Conservation (phyloP, 2,329 filamentous ascomycete species). For the Pseudomassariella vexata region DNA sequence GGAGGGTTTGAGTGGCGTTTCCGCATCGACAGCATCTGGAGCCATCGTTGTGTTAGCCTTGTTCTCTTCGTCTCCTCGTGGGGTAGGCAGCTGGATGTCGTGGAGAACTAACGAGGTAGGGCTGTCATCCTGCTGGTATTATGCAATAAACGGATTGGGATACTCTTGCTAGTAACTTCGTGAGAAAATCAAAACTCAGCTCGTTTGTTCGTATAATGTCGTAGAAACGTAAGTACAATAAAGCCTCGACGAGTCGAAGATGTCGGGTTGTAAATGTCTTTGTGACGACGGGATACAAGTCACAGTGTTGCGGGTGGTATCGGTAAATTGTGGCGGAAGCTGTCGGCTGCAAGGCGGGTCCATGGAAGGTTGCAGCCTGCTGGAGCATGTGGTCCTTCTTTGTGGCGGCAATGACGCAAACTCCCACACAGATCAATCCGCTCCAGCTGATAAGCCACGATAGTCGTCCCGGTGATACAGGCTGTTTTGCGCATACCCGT, state of each 20-base stretch:
- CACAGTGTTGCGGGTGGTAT: slow-evolving; percentile 3
- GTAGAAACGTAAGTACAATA: too few species aligned
- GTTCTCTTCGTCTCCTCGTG: background rate
- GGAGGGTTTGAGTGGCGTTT: slow-evolving; percentile 88
- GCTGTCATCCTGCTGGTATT: slow-evolving; percentile 18
- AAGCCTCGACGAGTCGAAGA: too few species aligned
- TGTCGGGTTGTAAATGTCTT: too few species aligned
- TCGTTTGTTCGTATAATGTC: too few species aligned
- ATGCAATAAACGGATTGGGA: too few species aligned
- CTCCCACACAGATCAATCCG: background rate
- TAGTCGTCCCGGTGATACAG: slow-evolving; percentile 23
- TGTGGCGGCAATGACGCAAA: slow-evolving; percentile 17
- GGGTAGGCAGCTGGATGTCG: background rate
- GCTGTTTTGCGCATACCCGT: slow-evolving; percentile 17
- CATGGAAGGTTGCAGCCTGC: too few species aligned
- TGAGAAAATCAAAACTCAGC: too few species aligned
- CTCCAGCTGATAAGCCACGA: slow-evolving; percentile 5
- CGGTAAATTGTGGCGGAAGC: slow-evolving; percentile 13
- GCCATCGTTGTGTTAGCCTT: slow-evolving; percentile 2
- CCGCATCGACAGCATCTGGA: slow-evolving; percentile 91
- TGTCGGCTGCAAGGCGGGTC: slow-evolving; percentile 2
- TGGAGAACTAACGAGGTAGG: slow-evolving; percentile 21
- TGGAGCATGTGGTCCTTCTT: too few species aligned
- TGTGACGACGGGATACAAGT: too few species aligned
- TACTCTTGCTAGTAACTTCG: slow-evolving; percentile 1